phyloP scores from a whole-genome alignment of 2,329 filamentous ascomycete species.

The Calonectria hawksworthii region DNA sequence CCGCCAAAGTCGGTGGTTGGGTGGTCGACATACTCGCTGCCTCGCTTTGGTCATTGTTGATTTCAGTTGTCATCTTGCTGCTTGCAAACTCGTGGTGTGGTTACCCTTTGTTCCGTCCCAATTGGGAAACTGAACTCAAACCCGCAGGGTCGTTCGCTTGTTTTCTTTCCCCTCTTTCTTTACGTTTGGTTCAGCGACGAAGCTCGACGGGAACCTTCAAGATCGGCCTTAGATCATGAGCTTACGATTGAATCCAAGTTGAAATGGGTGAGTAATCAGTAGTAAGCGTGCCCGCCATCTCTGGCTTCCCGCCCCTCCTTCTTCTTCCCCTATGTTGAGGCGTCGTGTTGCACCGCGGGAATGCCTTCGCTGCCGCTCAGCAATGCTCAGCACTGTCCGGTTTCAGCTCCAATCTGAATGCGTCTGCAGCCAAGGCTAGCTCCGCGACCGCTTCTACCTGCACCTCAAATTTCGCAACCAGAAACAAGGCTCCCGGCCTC shows the following conservation, averaged over 20 bases:
- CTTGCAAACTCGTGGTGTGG: constrained; percentile 2
- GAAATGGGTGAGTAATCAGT: constrained; percentile 54
- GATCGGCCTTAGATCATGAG: constrained; percentile 48
- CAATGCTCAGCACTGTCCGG: constrained; percentile 10
- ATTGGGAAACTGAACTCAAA: not conserved
- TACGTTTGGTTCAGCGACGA: constrained; percentile 7
- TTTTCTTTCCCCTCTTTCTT: constrained; percentile 22
- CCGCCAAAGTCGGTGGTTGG: constrained; percentile 2
- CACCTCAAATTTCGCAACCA: constrained; percentile 9
- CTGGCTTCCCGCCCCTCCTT: constrained; percentile 39
- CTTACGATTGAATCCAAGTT: constrained; percentile 46
- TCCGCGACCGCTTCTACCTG: not conserved
- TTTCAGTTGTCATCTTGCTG: not conserved
- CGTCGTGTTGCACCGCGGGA: constrained; percentile 39
- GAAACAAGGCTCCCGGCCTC: constrained; percentile 20
- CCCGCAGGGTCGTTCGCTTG: constrained; percentile 8
- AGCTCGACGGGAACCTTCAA: constrained; percentile 39
- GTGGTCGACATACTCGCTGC: not conserved
- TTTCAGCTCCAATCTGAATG: constrained; percentile 2
- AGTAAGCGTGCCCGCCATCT: constrained; percentile 30
- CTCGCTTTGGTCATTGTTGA: not conserved
- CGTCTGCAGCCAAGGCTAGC: constrained; percentile 1
- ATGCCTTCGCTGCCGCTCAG: constrained; percentile 39
- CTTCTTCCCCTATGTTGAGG: constrained; percentile 23
- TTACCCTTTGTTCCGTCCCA: constrained; percentile 13